Conservation (phyloP, 2,329 filamentous ascomycete genomes). For the Cercospora berteroae region DNA sequence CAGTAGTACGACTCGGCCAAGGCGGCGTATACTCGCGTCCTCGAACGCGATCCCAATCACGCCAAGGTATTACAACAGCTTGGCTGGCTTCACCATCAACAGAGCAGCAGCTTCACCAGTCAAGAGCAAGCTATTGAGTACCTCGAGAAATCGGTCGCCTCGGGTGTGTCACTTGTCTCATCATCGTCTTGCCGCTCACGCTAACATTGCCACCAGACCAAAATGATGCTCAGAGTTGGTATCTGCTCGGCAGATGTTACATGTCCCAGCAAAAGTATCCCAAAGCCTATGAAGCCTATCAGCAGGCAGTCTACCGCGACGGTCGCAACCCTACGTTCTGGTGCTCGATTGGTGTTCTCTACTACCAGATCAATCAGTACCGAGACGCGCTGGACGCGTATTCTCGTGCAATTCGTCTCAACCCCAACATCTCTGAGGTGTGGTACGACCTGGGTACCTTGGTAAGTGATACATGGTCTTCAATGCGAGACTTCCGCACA, state of each 20-base stretch:
- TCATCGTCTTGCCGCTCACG: not conserved
- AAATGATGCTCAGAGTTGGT: constrained; percentile 96
- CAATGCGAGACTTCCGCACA: not conserved
- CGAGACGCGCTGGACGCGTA: constrained; percentile 96
- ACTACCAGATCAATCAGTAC: constrained; percentile 99
- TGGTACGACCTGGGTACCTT: constrained; percentile 98
- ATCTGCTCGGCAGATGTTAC: constrained; percentile 93
- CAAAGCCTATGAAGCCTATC: constrained; percentile 97
- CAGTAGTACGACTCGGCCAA: constrained; percentile 86
- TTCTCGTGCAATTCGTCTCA: constrained; percentile 90
- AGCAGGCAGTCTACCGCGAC: constrained; percentile 97
- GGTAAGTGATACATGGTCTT: constrained; percentile 56
- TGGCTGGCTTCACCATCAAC: constrained; percentile 95
- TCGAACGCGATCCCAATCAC: constrained; percentile 92
- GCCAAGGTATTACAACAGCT: constrained; percentile 98
- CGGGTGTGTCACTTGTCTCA: constrained; percentile 60
- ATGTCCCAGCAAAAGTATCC: constrained; percentile 99
- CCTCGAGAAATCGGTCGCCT: constrained; percentile 90
- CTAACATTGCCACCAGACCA: constrained; percentile 61
- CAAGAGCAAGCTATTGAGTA: constrained; percentile 97
- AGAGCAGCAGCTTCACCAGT: constrained; percentile 84
- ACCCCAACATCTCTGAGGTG: constrained; percentile 97
- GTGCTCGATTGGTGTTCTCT: constrained; percentile 98
- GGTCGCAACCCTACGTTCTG: constrained; percentile 98
- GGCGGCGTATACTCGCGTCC: constrained; percentile 83